Base-by-base conservation (phyloP, 441 rosid genomes). In the Jatropha multifida region DNA sequence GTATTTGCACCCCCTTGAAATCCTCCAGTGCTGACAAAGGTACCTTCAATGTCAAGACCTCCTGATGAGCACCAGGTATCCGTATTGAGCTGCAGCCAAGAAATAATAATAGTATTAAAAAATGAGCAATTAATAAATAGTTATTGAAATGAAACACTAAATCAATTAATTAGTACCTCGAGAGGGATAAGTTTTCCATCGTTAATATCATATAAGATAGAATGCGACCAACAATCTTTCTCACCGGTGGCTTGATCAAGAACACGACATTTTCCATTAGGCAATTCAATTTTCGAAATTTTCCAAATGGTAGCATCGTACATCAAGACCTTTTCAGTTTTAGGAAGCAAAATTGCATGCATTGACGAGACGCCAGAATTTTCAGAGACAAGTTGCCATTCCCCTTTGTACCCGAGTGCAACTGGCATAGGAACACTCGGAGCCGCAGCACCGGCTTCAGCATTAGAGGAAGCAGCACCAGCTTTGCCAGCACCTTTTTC, bases 281-380 rank as follows among this genome's bases (percentile, higher is more conserved):
- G 86, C 73, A 90, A 18, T 37, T 46, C 59, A 14, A 90, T 44
- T 49, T 73, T 69, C 5, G 97, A 92, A 0, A 83, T 80, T 76
- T 82, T 87, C 88, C 92, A 87, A 69, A 90, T 81, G 1, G 97
- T 92, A 49, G 97, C 87, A 51, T 94, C 97, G 32, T 85, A 92
- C 87, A 85, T 90, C 72, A 90, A 76, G 17, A 82, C 92, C 82
- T 88, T 84, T 75, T 88, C 79, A 67, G 75, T 73, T 41, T 85
- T 76, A 1, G 97, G 97, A 79, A 92, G 85, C 74, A 94, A 77
- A 42, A 90, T 81, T 7, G 88, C 59, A 64, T 94, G 97, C 97
- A 92, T 94, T 2, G 89, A 92, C 0, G 97, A 94, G 42, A 92
- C 93, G 4, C 97, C 98, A 0, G 97, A 85, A 59, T 74, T 89